Percentiles rank a stretch among this genome's conserved stretches.
phyloP scores from a whole-genome alignment of 1,284 basidiomycete species.

The Trametes hirsuta region DNA sequence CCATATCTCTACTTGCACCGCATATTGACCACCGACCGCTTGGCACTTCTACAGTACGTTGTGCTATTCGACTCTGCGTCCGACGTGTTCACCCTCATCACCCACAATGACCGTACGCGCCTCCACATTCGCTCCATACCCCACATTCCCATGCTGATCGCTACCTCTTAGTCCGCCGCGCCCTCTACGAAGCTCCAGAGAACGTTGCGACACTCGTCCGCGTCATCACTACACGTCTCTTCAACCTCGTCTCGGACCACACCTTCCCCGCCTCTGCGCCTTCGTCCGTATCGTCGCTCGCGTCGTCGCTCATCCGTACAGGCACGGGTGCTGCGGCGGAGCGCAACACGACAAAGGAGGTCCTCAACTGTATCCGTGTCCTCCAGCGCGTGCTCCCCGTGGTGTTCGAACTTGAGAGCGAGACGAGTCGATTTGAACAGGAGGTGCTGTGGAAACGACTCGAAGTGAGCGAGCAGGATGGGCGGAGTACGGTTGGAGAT shows the following conservation, averaged over 20 bases:
- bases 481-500: conserved; percentile 31
- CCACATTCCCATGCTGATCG: background rate
- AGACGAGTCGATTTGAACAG: conserved; percentile 67
- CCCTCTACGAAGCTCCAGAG: conserved; percentile 79
- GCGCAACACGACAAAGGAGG: conserved; percentile 78
- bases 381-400: conserved; percentile 87
- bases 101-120: conserved; percentile 78
- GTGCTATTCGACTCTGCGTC: conserved; percentile 84
- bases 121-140: background rate
- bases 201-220: conserved; percentile 84
- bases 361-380: conserved; percentile 85
- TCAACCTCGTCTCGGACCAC: conserved; percentile 80
- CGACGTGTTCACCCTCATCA: conserved; percentile 87
- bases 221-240: conserved; percentile 75
- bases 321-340: conserved; percentile 47
- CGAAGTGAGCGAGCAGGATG: conserved; percentile 36
- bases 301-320: conserved; percentile 68
- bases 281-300: conserved; percentile 64
- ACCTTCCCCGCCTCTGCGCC: conserved; percentile 72
- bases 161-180: conserved; percentile 66
- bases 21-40: conserved; percentile 22
- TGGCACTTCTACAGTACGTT: conserved; percentile 62
- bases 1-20: background rate
- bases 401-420: conserved; percentile 81
- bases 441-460: conserved; percentile 76